Conservation (phyloP, 345 rosid species). For the Limnanthes douglasii region DNA sequence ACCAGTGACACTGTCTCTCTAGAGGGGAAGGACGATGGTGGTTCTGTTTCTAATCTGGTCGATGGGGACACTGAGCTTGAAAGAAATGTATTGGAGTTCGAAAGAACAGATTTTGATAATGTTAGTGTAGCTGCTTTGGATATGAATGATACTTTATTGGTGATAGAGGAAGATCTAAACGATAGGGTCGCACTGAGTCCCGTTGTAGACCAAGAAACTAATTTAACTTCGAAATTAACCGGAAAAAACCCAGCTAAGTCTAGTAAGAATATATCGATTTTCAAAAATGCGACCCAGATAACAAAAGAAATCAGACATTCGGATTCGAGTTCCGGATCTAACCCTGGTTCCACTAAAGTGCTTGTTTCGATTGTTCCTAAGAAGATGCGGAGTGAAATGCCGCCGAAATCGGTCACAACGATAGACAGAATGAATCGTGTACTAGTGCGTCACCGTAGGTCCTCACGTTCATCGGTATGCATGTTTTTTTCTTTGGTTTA, state of each 20-base stretch:
- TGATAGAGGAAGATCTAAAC: constrained; percentile 12
- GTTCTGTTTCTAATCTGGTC: constrained; percentile 6
- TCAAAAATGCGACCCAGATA: no score
- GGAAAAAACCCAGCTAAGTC: constrained; percentile 14
- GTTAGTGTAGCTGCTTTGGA: constrained; percentile 13
- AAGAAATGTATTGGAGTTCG: constrained; percentile 9
- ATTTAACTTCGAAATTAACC: constrained; percentile 4
- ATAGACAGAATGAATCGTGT: constrained; percentile 51
- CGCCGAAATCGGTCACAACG: constrained; percentile 60
- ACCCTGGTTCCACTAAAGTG: no score
- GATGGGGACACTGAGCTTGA: constrained; percentile 8
- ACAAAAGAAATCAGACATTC: no score
- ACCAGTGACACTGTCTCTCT: constrained; percentile 8
- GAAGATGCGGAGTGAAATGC: constrained; percentile 47
- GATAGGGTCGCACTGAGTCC: constrained; percentile 14
- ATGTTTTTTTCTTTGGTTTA: background rate
- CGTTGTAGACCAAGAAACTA: constrained; percentile 16
- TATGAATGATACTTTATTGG: constrained; percentile 9
- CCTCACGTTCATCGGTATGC: constrained; percentile 66
- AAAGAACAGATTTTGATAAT: constrained; percentile 7
- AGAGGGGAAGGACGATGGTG: constrained; percentile 15
- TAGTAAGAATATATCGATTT: constrained; percentile 5
- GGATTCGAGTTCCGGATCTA: no score
- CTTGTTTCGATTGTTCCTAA: no score
- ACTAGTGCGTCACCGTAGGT: constrained; percentile 29